These are phyloP conservation scores for Amylostereum chailletii DNA, from an alignment of 1,284 basidiomycete genomes.

Conservation along the genomic window DNA sequence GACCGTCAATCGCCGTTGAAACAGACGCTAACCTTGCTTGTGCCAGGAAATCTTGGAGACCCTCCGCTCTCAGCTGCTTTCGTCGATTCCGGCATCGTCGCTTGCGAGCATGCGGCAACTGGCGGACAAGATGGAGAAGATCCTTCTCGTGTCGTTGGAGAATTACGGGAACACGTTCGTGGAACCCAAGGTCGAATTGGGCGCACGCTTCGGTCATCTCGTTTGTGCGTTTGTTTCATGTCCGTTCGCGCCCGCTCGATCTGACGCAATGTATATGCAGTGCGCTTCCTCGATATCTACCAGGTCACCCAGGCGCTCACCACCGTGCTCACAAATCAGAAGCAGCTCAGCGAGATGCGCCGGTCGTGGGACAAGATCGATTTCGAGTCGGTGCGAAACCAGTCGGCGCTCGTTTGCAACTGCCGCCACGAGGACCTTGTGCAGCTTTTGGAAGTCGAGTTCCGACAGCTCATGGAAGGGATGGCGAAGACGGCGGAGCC, in stretches of 20 bases:
- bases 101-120: slow-evolving; percentile 68
- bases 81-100: slow-evolving; percentile 60
- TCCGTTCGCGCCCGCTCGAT: not conserved
- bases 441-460: slow-evolving; percentile 77
- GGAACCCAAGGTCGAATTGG: slow-evolving; percentile 82
- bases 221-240: slow-evolving; percentile 51
- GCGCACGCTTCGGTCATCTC: slow-evolving; percentile 81
- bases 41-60: slow-evolving; percentile 78
- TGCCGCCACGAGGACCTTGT: slow-evolving; percentile 83
- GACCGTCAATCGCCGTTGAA: slow-evolving; percentile 1
- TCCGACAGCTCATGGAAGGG: slow-evolving; percentile 66
- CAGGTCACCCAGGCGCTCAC: slow-evolving; percentile 82
- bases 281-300: slow-evolving; percentile 83
- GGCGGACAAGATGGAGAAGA: slow-evolving; percentile 88
- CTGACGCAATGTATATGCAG: slow-evolving; percentile 26
- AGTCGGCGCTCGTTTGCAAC: slow-evolving; percentile 85
- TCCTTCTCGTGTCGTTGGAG: slow-evolving; percentile 70
- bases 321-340: slow-evolving; percentile 78
- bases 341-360: slow-evolving; percentile 78
- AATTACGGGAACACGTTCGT: slow-evolving; percentile 84
- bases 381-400: slow-evolving; percentile 84
- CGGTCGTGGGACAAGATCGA: slow-evolving; percentile 80
- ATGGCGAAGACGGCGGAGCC: slow-evolving; percentile 68
- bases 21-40: slow-evolving; percentile 6
- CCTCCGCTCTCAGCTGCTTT: slow-evolving; percentile 74